phyloP scores from a whole-genome alignment of 345 rosid genomes.

The Viola odorata region DNA sequence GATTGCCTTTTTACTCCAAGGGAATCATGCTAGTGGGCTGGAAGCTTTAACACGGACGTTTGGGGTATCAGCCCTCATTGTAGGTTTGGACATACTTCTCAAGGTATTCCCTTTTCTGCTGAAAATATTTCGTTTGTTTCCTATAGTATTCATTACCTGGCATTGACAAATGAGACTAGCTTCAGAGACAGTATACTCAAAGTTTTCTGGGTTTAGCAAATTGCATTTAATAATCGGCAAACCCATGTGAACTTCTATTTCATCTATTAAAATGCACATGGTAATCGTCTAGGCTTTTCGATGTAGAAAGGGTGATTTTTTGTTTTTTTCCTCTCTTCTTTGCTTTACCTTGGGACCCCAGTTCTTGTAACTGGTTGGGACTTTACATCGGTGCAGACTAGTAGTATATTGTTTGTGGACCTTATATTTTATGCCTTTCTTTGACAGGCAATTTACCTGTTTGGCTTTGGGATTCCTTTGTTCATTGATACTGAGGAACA shows the following conservation, averaged over 20 bases:
- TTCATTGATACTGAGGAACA: slow-evolving; percentile 52
- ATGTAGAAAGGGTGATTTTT: background rate
- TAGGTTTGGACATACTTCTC: slow-evolving; percentile 73
- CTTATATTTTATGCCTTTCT: background rate
- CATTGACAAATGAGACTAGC: no score
- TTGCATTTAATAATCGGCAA: background rate
- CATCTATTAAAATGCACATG: background rate
- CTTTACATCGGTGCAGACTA: background rate
- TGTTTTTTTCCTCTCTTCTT: no score
- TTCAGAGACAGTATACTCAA: no score
- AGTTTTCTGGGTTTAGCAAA: no score
- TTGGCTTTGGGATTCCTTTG: slow-evolving; percentile 73
- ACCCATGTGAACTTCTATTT: background rate
- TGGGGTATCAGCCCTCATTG: slow-evolving; percentile 61
- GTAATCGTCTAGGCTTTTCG: background rate
- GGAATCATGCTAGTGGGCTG: slow-evolving; percentile 74
- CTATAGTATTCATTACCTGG: no score
- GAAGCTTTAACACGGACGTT: slow-evolving; percentile 74
- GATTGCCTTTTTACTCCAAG: slow-evolving; percentile 87
- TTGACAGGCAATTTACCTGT: slow-evolving; percentile 63
- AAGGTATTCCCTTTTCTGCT: slow-evolving; percentile 45
- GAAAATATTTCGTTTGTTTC: background rate
- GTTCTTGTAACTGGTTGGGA: background rate
- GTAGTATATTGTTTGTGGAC: background rate
- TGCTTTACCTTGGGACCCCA: no score